These are phyloP conservation scores for Dorcoceras hygrometricum DNA, from an alignment of 257 asterid genomes.

Conservation along the genomic window DNA sequence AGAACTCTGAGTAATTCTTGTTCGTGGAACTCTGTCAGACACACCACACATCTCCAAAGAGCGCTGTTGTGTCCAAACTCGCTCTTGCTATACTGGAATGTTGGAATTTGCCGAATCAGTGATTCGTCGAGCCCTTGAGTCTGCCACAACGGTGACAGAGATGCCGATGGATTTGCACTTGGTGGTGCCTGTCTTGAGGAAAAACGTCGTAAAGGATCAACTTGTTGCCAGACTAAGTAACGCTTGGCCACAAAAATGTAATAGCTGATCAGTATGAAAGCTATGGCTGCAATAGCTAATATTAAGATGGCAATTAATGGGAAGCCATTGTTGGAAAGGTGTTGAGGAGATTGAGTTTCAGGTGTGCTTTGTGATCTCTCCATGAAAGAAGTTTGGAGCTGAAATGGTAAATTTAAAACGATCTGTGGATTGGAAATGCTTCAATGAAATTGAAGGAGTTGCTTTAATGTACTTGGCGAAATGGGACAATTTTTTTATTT, in stretches of 20 bases:
- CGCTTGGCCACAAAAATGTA: conserved; percentile 63
- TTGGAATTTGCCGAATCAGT: conserved; percentile 64
- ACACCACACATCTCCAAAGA: conserved; percentile 60
- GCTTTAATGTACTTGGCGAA: not conserved
- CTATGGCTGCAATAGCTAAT: conserved; percentile 62
- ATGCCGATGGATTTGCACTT: conserved; percentile 35
- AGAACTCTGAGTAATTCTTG: conserved; percentile 58
- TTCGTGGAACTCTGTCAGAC: conserved; percentile 64
- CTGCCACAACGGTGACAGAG: conserved; percentile 56
- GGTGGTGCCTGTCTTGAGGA: conserved; percentile 27
- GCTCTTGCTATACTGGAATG: conserved; percentile 42
- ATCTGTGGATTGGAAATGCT: not conserved
- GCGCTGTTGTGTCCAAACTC: conserved; percentile 26
- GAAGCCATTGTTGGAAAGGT: conserved; percentile 43
- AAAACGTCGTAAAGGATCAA: conserved; percentile 59
- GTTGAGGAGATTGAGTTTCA: conserved; percentile 33
- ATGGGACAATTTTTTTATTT: not conserved
- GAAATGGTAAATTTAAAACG: not conserved
- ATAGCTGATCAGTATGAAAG: conserved; percentile 61
- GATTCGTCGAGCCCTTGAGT: conserved; percentile 66
- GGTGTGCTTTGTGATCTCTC: not conserved
- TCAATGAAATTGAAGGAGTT: too few species aligned
- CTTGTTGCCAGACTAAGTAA: conserved; percentile 68
- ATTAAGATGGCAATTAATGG: conserved; percentile 70
- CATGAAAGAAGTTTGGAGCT: not conserved